These are phyloP conservation scores for Ustilago trichophora DNA, from an alignment of 1,284 basidiomycete species.

Conservation along the genomic window DNA sequence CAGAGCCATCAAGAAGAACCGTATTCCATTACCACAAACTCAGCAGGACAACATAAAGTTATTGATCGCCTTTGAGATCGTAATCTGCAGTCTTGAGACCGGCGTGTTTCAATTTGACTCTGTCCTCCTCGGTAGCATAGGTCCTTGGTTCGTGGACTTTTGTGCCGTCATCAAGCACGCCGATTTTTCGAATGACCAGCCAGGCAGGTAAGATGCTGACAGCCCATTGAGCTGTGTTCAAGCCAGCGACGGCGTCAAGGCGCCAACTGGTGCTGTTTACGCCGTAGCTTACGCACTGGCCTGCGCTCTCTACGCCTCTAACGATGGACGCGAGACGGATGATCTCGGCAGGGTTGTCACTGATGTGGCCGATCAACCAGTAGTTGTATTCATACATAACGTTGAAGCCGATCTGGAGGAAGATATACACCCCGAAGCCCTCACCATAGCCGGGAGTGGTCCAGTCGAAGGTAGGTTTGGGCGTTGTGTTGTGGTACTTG, in stretches of 20 bases:
- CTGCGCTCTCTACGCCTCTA: constrained; percentile 59
- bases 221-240: constrained; percentile 62
- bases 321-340: constrained; percentile 60
- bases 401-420: constrained; percentile 60
- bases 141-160: constrained; percentile 46
- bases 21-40: too few species aligned
- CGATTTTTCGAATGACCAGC: constrained; percentile 59
- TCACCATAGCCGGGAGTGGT: constrained; percentile 50
- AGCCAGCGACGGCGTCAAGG: constrained; percentile 54
- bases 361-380: constrained; percentile 50
- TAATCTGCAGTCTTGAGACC: constrained; percentile 31
- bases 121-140: constrained; percentile 44
- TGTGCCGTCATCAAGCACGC: constrained; percentile 46
- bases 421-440: constrained; percentile 60
- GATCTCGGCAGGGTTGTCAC: constrained; percentile 53
- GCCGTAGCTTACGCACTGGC: constrained; percentile 62
- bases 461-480: constrained; percentile 60
- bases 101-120: constrained; percentile 25
- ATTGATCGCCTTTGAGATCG: constrained; percentile 28
- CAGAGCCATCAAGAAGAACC: too few species aligned
- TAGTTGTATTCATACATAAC: constrained; percentile 61
- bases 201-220: constrained; percentile 54
- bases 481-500: constrained; percentile 36
- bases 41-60: too few species aligned
- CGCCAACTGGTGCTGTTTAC: constrained; percentile 57